These are phyloP conservation scores for Yarrowia osloensis DNA, from an alignment of 805 yeast species.

Conservation along the genomic window DNA sequence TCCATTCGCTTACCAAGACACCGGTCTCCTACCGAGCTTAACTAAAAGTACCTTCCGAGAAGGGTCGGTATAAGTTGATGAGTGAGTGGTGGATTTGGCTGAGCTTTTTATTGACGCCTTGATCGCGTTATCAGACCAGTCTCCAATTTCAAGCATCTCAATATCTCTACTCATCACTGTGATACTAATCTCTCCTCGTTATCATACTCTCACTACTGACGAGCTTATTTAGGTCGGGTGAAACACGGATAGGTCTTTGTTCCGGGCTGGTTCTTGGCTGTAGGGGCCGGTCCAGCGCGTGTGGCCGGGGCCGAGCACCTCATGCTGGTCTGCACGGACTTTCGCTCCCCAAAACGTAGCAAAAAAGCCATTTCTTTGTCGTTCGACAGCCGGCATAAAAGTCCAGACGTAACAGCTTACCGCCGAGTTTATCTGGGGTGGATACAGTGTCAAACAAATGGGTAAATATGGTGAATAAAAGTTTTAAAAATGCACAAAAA, in stretches of 20 bases:
- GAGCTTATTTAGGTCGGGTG: not conserved
- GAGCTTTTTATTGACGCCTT: no score
- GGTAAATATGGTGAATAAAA: not conserved
- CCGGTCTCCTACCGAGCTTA: constrained; percentile 11
- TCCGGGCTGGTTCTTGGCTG: not conserved
- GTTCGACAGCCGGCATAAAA: not conserved
- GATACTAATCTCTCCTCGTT: not conserved
- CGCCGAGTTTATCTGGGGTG: not conserved
- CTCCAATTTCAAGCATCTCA: not conserved
- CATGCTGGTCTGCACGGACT: not conserved
- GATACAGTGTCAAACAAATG: not conserved
- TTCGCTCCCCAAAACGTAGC: not conserved
- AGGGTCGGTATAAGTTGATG: not conserved
- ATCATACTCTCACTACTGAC: not conserved
- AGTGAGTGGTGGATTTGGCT: not conserved
- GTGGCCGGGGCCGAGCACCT: not conserved
- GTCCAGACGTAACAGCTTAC: not conserved
- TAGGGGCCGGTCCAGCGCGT: not conserved
- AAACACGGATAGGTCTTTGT: not conserved
- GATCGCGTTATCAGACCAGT: not conserved
- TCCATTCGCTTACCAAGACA: not conserved
- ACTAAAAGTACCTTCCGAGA: not conserved
- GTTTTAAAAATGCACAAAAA: not conserved
- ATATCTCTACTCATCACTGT: not conserved
- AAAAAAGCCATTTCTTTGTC: not conserved